Evolutionary conservation across 129 eudicot species (phyloP), one percentile per base, ranked within the genome.

Genomic region (Flaveria brownii): DNA sequence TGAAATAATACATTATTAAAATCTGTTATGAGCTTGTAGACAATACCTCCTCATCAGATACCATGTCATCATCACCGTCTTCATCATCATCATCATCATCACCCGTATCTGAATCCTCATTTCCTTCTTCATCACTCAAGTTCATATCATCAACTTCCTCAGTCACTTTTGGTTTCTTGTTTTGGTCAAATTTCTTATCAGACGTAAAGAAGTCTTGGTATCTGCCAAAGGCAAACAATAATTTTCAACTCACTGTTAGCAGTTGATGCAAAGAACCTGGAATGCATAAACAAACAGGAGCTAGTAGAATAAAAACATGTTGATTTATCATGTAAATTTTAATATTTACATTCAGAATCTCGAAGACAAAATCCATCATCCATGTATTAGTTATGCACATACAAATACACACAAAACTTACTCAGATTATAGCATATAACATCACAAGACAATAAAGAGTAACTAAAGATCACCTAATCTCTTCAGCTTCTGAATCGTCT

Each of bases 171-270:
- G 81, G 25, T 80, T 84, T 85, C 78, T 71, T 88, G 78, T 75
- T 80, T 77, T 76, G 87, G 42, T 22, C 82, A 47, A 55, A 56
- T 62, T 77, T 82, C 84, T 86, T 90, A 26, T 76, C 77, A 18
- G 78, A 59, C 41, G 71, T 86, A 82, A 80, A 94, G 60, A 94
- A 94, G 68, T 94, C 97, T 4, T 88, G 85, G 23, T 88, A 94
- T 77, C 98, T 94, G 76, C 30, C 52, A 45, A 43, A 56, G 28
- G 15, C 15, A 65, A 66, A 73, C 59, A 26, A 46, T 73, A 41
- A 74, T 9, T 67, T 74, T 55, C 52, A 80, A 74, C 20, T 59
- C 69, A 57, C 23, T 36, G 20, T 55, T 72, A n/a, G 76, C 50
- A 72, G 64, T 16, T 30, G 50, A 71, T 51, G 65, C 50, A 36